Conservation (phyloP, 2,329 filamentous ascomycete species). For the Alternaria panax region DNA sequence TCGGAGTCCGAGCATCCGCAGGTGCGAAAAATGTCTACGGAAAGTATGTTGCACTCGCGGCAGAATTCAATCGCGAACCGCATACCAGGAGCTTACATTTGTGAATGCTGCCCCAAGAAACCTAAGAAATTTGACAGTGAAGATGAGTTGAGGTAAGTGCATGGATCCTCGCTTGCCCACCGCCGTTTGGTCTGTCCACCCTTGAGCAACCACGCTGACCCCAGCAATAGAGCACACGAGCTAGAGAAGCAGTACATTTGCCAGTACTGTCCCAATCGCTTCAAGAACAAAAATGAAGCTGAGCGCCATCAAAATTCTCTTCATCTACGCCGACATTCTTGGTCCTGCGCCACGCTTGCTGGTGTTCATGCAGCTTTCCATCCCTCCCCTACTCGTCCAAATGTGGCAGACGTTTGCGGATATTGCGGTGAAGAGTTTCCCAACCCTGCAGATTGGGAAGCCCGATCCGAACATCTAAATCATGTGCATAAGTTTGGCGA, state of each 20-base stretch:
- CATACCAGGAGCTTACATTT: constrained; percentile 71
- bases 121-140: constrained; percentile 91
- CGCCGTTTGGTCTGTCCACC: constrained; percentile 27
- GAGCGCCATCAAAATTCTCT: constrained; percentile 96
- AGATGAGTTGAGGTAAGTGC: constrained; percentile 80
- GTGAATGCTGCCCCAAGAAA: constrained; percentile 96
- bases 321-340: constrained; percentile 89
- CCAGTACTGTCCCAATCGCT: constrained; percentile 89
- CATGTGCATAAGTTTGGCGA: constrained; percentile 95
- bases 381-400: constrained; percentile 71
- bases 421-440: constrained; percentile 95
- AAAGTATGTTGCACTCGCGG: constrained; percentile 55
- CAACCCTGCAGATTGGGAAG: constrained; percentile 88
- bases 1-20: constrained; percentile 52
- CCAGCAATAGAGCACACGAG: constrained; percentile 73
- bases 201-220: constrained; percentile 29
- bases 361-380: constrained; percentile 84
- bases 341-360: constrained; percentile 89
- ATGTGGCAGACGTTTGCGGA: constrained; percentile 79
- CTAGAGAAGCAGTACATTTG: constrained; percentile 97
- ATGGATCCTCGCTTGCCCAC: constrained; percentile 31
- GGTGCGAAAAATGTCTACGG: constrained; percentile 58
- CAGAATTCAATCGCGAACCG: constrained; percentile 59
- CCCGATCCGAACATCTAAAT: constrained; percentile 84
- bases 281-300: constrained; percentile 99